phyloP scores from a whole-genome alignment of 106 monocot genomes.

The Apostasia shenzhenica region DNA sequence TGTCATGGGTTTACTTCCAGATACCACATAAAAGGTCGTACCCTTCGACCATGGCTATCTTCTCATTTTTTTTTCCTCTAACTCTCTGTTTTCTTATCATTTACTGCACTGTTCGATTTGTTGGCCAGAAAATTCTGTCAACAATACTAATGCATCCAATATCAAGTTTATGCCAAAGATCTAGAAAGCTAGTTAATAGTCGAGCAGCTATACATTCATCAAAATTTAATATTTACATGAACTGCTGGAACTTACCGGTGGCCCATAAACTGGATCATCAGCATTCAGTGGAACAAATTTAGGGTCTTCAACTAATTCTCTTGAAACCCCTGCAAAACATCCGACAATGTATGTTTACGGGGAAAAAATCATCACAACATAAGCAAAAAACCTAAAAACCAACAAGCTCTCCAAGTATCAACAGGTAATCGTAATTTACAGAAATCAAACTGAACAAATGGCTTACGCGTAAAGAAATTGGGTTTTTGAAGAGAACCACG shows the following conservation, averaged over 20 bases:
- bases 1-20: no score
- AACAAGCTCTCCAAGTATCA: neutral
- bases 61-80: no score
- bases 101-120: no score
- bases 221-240: neutral
- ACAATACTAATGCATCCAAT: no score
- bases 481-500: no score
- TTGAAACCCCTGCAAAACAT: constrained; percentile 31
- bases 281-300: constrained; percentile 83
- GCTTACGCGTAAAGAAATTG: neutral
- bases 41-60: no score
- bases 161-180: no score
- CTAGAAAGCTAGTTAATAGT: neutral
- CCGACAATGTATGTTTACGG: neutral
- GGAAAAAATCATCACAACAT: no score
- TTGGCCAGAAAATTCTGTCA: no score
- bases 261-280: constrained; percentile 87
- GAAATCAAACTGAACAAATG: neutral
- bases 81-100: no score
- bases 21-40: no score
- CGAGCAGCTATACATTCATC: neutral
- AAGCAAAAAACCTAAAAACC: neutral
- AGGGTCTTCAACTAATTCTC: constrained; percentile 59
- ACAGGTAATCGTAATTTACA: neutral
- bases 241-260: constrained; percentile 48